Evolutionary conservation across 768 basidiomycete species (phyloP).

Genomic region (Rhizopogon vinicolor): DNA sequence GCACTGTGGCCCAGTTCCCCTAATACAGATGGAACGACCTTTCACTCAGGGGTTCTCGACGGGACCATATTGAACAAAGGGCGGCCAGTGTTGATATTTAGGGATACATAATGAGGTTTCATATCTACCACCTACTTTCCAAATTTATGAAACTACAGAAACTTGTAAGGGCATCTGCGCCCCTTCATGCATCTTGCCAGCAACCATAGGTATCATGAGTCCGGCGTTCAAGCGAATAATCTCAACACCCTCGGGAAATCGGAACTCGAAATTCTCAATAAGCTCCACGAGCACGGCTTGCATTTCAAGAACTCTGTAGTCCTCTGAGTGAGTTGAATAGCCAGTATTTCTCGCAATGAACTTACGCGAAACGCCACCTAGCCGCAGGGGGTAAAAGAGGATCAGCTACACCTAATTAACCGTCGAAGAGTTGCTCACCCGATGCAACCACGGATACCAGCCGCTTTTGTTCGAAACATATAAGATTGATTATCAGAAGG

Average conservation of each 20-base stretch:
- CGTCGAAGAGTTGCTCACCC: conserved; percentile 1
- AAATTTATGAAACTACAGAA: conserved; percentile 7
- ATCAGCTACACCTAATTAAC: background rate
- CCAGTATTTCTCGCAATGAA: background rate
- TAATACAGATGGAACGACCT: no score
- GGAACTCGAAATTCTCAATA: conserved; percentile 30
- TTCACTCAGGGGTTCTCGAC: no score
- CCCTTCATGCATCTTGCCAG: conserved; percentile 20
- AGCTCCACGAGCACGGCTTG: conserved; percentile 30
- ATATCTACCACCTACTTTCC: no score
- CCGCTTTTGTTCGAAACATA: background rate
- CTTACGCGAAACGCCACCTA: conserved; percentile 12
- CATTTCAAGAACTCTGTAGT: conserved; percentile 26
- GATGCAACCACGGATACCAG: conserved; percentile 7
- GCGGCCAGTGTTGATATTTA: no score
- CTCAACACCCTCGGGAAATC: conserved; percentile 26
- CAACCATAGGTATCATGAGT: conserved; percentile 29
- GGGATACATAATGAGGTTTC: no score
- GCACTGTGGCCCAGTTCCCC: no score
- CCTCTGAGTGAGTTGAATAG: background rate
- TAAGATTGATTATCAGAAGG: background rate
- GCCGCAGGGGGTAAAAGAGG: background rate
- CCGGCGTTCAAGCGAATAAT: conserved; percentile 27
- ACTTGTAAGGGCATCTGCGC: conserved; percentile 31
- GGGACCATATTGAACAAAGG: no score